Base-by-base conservation (phyloP, 2,329 filamentous ascomycete species). In the Neurospora sp. region DNA sequence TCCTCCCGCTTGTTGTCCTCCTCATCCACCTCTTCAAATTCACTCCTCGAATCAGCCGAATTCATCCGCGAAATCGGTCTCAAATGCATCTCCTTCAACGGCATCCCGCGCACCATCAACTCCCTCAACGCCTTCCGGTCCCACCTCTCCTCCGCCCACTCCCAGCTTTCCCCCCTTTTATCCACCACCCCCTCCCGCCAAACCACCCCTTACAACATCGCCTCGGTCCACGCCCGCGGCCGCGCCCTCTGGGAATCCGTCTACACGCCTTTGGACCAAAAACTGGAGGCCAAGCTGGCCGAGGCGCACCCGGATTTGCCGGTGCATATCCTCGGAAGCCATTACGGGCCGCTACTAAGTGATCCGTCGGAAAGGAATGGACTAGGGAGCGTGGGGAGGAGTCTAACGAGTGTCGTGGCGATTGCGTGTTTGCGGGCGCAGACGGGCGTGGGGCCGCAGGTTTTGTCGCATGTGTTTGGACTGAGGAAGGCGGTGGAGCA, bases 21-120 rank as follows among this genome's bases (percentile, higher is more conserved):
- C 28, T 33, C 28, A 4, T 28, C 28, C 28, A 4, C 28, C 28
- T 28, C 28, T 66, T 71, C 72, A 70, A 74, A 74, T 40, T 77
- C 81, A 2, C 2, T 12, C 15, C 81, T 86, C 2, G 81, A 83
- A 36, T 83, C 86, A 40, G 91, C 90, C 72, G 90, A 92, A 77
- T 83, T 92, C 70, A 91, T 93, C 83, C 88, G 91, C 75, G 91
- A 93, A 74, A 85, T 92, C 71, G 91, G 89, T 1, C 83, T 92
- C 72, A 92, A 92, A 79, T 92, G 90, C 79, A 92, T 93, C 78
- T 89, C 88, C 70, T 92, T 93, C 84, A 92, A 92, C 81, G 91
- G 91, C 73, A 92, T 96, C 74, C 92, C 92, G 1, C 89, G 92
- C 73, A 91, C 89, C 36, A 96, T 96, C 82, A 96, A 96, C 84